Evolutionary conservation across 2,329 filamentous ascomycete genomes (phyloP).

Genomic region (Aspergillus thermomutatus): DNA sequence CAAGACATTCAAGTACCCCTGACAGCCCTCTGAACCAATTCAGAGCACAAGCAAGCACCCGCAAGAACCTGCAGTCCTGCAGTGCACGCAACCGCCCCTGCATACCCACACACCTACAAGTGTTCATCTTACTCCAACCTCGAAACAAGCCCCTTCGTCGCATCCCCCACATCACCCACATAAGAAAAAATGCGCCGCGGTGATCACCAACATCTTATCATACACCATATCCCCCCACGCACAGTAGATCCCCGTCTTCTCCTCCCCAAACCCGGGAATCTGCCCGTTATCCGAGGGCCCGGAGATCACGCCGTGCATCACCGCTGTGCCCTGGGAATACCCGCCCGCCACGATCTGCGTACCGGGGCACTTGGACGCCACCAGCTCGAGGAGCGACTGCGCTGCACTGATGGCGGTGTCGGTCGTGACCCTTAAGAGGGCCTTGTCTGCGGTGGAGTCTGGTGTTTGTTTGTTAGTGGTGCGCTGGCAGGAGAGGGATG

Average conservation of each 20-base stretch:
- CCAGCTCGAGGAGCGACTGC: too few relatives aligned
- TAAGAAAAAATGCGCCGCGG: constrained; percentile 40
- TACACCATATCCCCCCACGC: constrained; percentile 50
- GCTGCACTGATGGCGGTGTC: too few relatives aligned
- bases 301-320: too few relatives aligned
- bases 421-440: too few relatives aligned
- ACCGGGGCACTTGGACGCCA: too few relatives aligned
- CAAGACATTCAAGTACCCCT: not conserved
- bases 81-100: not conserved
- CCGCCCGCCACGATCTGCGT: too few relatives aligned
- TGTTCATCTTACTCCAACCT: constrained; percentile 2
- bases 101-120: not conserved
- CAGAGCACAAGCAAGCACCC: too few relatives aligned
- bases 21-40: not conserved
- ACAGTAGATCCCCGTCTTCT: constrained; percentile 48
- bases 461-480: too few relatives aligned
- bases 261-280: constrained; percentile 40
- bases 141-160: constrained; percentile 25
- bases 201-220: constrained; percentile 41
- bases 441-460: too few relatives aligned
- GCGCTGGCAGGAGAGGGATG: too few relatives aligned
- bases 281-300: constrained; percentile 38
- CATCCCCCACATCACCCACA: constrained; percentile 16
- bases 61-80: not conserved
- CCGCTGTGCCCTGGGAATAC: too few relatives aligned